phyloP scores from a whole-genome alignment of 805 yeast species.

The Teunomyces cretensis region DNA sequence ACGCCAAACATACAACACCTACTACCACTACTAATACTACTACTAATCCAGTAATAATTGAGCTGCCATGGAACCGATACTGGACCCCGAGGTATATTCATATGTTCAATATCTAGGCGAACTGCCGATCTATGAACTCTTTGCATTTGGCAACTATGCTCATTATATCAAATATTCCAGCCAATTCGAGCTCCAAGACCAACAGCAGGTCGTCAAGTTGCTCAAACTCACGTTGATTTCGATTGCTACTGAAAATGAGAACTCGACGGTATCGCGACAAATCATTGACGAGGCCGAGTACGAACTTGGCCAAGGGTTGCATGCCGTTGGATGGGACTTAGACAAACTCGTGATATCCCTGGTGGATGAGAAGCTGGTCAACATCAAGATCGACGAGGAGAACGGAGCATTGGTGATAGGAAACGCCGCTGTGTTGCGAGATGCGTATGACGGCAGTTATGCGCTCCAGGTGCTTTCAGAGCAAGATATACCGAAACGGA shows the following conservation, averaged over 20 bases:
- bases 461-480: conserved; percentile 23
- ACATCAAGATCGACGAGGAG: conserved; percentile 29
- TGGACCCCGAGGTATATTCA: neutral
- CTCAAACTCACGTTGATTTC: conserved; percentile 27
- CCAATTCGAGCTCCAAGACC: conserved; percentile 7
- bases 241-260: conserved; percentile 22
- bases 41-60: too few relatives aligned
- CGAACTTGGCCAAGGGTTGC: conserved; percentile 14
- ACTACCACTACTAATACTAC: too few relatives aligned
- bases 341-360: conserved; percentile 24
- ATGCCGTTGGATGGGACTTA: conserved; percentile 8
- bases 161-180: conserved; percentile 21
- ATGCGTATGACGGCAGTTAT: conserved; percentile 28
- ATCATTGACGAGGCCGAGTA: conserved; percentile 14
- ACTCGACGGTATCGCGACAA: conserved; percentile 15
- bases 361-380: conserved; percentile 23
- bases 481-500: conserved; percentile 20
- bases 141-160: conserved; percentile 34
- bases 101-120: neutral
- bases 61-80: neutral
- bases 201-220: conserved; percentile 17
- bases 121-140: conserved; percentile 26
- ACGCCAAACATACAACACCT: too few relatives aligned
- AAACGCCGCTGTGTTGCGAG: conserved; percentile 24
- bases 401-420: conserved; percentile 14